Base-by-base conservation (phyloP, 208 protist species). In the Leptomonas pyrrhocoris region DNA sequence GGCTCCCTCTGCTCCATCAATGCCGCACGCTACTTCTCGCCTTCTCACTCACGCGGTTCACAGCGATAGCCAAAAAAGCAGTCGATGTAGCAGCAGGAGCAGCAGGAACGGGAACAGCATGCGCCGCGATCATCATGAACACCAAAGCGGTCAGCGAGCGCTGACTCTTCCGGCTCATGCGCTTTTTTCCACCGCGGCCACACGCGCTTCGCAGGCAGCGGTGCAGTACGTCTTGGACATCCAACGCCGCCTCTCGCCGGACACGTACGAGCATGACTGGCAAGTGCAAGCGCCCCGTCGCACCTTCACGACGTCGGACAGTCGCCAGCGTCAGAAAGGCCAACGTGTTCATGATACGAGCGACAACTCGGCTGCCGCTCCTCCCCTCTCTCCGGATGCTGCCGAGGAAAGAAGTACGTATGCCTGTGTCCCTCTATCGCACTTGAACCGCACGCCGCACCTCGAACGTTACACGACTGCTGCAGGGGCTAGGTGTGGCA, bases 191-290 rank as follows among this genome's bases (percentile, higher is more conserved):
- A 5, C 2, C 18, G 34, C 36, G 12, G 56, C 56, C 25, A 40
- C 56, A 49, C 28, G 23, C 4, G 34, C 56, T 6, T 31, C 30
- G 34, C 38, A 61, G 56, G 25, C 56, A 11, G 43, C 58, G 13
- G 42, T 25, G 2, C 38, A 27, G 15, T 63, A 38, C 38, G 58
- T 51, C 6, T 27, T 53, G 0, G 58, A 63, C 43, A 51, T 43
- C 15, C 58, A 25, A n/a, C 58, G 58, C 4, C 56, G 56, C 8
- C 42, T 63, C 16, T 63, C 43, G 27, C 42, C 42, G 23, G n/a
- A 48, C 8, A 12, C 6, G 4, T 0, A 21, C 56, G 38, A 48
- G 6, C 4, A 30, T 3, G 38, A 46, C 9, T 31, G 8, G 4
- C 2, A 30, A n/a, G 7, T 19, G 13, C 0, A 27, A 3, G 13